phyloP scores from a whole-genome alignment of 2,329 filamentous ascomycete species.

The Juglanconis juglandina region DNA sequence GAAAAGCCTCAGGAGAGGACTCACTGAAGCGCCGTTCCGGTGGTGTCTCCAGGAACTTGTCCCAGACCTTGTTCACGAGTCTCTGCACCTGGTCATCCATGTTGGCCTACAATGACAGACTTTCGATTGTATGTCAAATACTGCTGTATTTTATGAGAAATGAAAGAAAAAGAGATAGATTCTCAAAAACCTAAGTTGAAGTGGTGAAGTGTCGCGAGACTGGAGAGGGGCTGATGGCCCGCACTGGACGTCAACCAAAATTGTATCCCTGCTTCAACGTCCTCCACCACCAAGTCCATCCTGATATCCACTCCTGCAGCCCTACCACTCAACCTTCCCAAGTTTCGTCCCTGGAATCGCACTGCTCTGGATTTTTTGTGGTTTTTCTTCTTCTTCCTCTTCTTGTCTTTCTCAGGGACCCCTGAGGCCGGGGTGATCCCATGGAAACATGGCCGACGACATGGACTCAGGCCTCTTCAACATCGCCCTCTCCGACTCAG shows the following conservation, averaged over 20 bases:
- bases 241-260: neutral
- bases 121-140: neutral
- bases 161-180: no score
- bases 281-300: conserved; percentile 24
- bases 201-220: neutral
- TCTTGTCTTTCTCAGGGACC: no score
- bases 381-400: no score
- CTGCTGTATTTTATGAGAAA: neutral
- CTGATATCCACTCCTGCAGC: conserved; percentile 24
- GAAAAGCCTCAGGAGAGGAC: conserved; percentile 23
- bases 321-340: neutral
- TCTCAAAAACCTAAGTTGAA: neutral
- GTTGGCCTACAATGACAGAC: neutral
- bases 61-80: conserved; percentile 72
- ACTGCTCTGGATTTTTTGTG: neutral
- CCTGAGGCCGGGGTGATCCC: neutral
- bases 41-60: conserved; percentile 51
- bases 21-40: conserved; percentile 47
- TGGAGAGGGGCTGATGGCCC: no score
- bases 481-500: conserved; percentile 40
- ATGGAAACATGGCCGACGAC: conserved; percentile 28
- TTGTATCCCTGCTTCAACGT: conserved; percentile 9
- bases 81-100: conserved; percentile 77
- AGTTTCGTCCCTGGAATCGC: neutral
- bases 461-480: conserved; percentile 36